Evolutionary conservation across 345 rosid genomes (phyloP), one percentile per base, ranked within the genome.

Genomic region (Jatropha curcas): DNA sequence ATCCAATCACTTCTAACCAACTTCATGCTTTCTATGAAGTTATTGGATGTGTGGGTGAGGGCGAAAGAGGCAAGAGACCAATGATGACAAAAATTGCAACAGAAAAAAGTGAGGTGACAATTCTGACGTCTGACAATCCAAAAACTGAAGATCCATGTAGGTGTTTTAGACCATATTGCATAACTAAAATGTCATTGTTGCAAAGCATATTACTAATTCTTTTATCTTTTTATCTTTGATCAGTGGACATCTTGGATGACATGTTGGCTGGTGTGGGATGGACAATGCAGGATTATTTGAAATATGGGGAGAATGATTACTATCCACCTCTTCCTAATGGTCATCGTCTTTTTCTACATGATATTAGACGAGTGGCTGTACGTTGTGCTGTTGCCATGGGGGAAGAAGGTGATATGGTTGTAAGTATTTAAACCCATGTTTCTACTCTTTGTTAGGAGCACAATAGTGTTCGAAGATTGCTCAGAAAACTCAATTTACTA

Each of bases 341-440:
- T 53, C 84, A 95, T 83, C 83, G 92, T 76, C 88, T 95, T 60
- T 94, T 94, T 67, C 87, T 95, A 72, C 97, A 95, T 53, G 99
- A 89, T 82, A 71, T 89, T 52, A 90, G 99, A 77, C 88, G 88
- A 67, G 97, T 92, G 79, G 99, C 99, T 74, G 92, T 95, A 25
- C 92, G 97, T 48, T 87, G 91, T 78, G 99, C 97, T 57, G 97
- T 90, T 76, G 97, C 97, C 65, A 90, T 90, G 99, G 99, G 98
- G 24, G 99, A 95, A 88, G 98, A 95, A 86, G 98, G 98, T 8
- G 98, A 92, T 68, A 76, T 92, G 88, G 94, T 92, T 80, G 98
- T 94, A 92, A 92, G 98, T 88, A 66, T 72, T 75, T 66, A 28
- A 46, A 65, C 3, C 71, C 78, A 34, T n/a, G 72, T 65, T 43